Base-by-base conservation (phyloP, 306 rosid genomes). In the Corylus americana region DNA sequence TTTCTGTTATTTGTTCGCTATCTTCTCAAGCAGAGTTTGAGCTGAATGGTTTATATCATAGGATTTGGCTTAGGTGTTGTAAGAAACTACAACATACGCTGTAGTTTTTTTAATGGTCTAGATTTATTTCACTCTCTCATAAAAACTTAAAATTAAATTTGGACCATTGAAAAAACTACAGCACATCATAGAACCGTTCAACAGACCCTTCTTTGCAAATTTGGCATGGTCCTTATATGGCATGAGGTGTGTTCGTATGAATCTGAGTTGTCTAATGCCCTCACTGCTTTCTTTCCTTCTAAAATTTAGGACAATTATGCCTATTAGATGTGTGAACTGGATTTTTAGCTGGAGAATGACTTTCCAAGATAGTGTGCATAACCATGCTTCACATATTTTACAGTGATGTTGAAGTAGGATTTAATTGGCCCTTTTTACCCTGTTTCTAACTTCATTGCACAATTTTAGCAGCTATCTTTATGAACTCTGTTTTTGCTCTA, bases 1-100 rank as follows among this genome's bases (percentile, higher is more conserved):
- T 59, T 69, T 39, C 50, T 16, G 64, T 80, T 75, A 77, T 81
- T 58, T 73, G 78, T 37, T 62, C 13, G 49, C 17, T 12, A 49
- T 3, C 3, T 2, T 11, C 37, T 42, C 44, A n/a, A 17, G 79
- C 70, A 69, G 50, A 27, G 29, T 61, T 70, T 48, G 20, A 49
- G 83, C 77, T 49, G 17, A 59, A 59, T 59, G 66, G 39, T 4
- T 59, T 59, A 4, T 11, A 53, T 53, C 66, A 59, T 59, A 59
- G 35, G 8, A 42, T 6, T 42, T 39, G 44, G 6, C 5, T 31
- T 31, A 31, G 44, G 44, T 39, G 44, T 39, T 39, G 44, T 3
- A 31, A 31, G 35, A 31, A 31, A 31, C 35, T 31, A 31, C 35
- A 31, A 31, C 35, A 31, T 31, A 31, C 35, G 35, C 5, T 39